Conservation (phyloP, 2,329 filamentous ascomycete species). For the Fusarium redolens region DNA sequence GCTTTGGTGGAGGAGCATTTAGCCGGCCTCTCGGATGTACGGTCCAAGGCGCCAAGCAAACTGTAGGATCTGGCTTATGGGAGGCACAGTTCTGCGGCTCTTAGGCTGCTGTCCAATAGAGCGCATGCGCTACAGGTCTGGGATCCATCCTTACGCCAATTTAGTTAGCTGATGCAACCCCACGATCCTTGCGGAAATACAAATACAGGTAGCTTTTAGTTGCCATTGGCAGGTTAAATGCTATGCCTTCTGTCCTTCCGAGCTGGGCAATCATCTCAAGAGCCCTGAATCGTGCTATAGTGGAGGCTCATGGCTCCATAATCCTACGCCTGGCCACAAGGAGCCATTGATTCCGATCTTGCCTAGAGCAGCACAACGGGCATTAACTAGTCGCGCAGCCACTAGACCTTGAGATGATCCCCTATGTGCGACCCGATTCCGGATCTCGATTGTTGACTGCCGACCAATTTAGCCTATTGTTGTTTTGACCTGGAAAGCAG, state of each 20-base stretch:
- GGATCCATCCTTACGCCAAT: not conserved
- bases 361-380: not conserved
- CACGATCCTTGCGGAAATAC: not conserved
- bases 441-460: not conserved
- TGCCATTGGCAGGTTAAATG: conserved; percentile 4
- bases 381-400: not conserved
- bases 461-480: conserved; percentile 2
- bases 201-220: not conserved
- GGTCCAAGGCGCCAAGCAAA: not conserved
- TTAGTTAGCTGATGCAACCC: not conserved
- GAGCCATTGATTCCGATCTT: not conserved
- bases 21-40: not conserved
- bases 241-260: not conserved
- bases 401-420: not conserved
- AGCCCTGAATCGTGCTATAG: not conserved
- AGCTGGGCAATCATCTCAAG: not conserved
- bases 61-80: not conserved
- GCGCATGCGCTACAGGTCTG: not conserved
- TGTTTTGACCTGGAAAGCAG: fast-evolving
- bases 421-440: not conserved
- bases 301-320: not conserved
- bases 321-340: not conserved
- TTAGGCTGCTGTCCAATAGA: not conserved
- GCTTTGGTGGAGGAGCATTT: not conserved
- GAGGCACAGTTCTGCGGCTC: conserved; percentile 1